Evolutionary conservation across 306 rosid species (phyloP), one percentile per base, ranked within the genome.

Genomic region (Castanospermum australe): DNA sequence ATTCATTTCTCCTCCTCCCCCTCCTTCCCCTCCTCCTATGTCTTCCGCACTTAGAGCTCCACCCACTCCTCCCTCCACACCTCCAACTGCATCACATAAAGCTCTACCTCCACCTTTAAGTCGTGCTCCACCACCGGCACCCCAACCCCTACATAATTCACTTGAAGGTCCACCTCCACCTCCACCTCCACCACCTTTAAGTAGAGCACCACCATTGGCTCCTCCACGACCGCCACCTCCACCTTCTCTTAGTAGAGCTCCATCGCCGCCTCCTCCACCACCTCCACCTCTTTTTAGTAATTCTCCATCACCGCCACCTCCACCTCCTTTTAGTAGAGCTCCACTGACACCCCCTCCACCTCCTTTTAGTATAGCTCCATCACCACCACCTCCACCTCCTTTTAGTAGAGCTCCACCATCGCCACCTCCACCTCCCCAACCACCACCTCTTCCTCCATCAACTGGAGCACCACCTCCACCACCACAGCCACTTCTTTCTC

Each of bases 401-500:
- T 44, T n/a, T 14, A 32, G 54, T 55, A 48, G 12, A 44, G 66
- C 71, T 0, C 81, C 73, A 12, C 75, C 85, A 57, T 15, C 57
- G 0, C 87, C 78, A 0, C 71, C 87, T 0, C 80, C 89, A n/a
- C 71, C 82, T 28, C 77, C 83, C n/a, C n/a, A n/a, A n/a, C 80
- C 64, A 1, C 82, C 80, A 0, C 86, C 88, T 6, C 56, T 55
- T 14, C 67, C 71, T 21, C 77, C 83, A 8, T 64, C 45, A 33
- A 84, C 52, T 57, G 38, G 50, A 36, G 9, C 36, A 33, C 76
- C 78, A 56, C 59, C 76, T 25, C 75, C 76, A 2, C 35, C 41
- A 30, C 82, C 87, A 0, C 91, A 86, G 0, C 88, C 90, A 7
- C 88, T 90, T 0, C 79, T 84, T 17, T 80, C 84, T 18, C 75